Base-by-base conservation (phyloP, 768 basidiomycete genomes). In the Cyclocybe cylindracea region DNA sequence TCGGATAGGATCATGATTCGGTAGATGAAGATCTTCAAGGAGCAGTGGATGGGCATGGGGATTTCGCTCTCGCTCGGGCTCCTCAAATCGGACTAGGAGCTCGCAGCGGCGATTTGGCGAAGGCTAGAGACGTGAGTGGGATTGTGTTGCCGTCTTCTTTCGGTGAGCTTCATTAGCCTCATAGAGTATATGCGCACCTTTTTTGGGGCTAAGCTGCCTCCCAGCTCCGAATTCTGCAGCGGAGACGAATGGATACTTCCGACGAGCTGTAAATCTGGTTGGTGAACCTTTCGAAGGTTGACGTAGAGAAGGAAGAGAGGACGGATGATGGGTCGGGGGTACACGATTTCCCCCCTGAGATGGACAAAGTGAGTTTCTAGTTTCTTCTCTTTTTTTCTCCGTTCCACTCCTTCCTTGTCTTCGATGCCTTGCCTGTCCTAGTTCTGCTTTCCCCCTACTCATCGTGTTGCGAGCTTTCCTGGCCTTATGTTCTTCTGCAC, bases 21-120 rank as follows among this genome's bases (percentile, higher is more conserved):
- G 41, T 93, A 96, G 68, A 88, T 98, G 91, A 89, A 89, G 66
- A 88, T 91, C 46, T 84, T 95, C 75, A 87, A 87, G 56, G 91
- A 96, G 66, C 94, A 96, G 64, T 94, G 90, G 89, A 80, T 84
- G 5, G 95, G 95, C 1, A 74, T 93, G 57, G 82, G 84, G 11
- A 75, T 94, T 58, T 78, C 87, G 2, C 79, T 94, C 60, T 94
- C 97, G 66, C 70, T 94, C 10, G 89, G 82, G 1, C 77, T 95
- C 32, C 78, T 86, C 4, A 77, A 75, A 40, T 83, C 85, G 18
- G 95, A 98, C 65, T 76, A 82, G 53, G 90, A 94, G 56, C 76
- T 98, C 69, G 92, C 95, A 0, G 87, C 76, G 10, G 89, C 91
- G 1, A 71, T 97, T 0, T 98, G 96, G 96, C 77, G 96, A 43